Conservation (phyloP, 2,329 filamentous ascomycete species). For the Hypoxylon sp. region DNA sequence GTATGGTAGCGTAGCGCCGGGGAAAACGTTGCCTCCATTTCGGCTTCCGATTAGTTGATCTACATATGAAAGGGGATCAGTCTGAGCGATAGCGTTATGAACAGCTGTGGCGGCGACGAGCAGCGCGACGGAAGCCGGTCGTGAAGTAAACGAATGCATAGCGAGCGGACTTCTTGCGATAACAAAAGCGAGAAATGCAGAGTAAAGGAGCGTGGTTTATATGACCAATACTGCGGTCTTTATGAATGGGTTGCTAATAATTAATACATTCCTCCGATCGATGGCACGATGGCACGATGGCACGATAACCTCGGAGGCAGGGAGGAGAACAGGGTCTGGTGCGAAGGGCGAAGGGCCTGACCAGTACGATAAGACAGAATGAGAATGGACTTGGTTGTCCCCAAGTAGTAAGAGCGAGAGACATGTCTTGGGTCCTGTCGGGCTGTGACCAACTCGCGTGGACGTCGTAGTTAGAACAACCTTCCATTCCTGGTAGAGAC, state of each 20-base stretch:
- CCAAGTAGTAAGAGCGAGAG: slow-evolving; percentile 34
- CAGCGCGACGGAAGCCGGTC: slow-evolving; percentile 34
- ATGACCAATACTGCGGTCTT: slow-evolving; percentile 23
- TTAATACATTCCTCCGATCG: slow-evolving; percentile 34
- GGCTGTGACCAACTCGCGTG: slow-evolving; percentile 38
- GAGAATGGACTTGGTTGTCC: slow-evolving; percentile 27
- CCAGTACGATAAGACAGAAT: slow-evolving; percentile 40
- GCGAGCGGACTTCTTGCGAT: slow-evolving; percentile 26
- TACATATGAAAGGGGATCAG: slow-evolving; percentile 58
- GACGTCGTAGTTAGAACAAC: slow-evolving; percentile 35
- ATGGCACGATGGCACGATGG: slow-evolving; percentile 2
- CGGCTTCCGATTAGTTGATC: slow-evolving; percentile 66
- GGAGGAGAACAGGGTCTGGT: slow-evolving; percentile 11
- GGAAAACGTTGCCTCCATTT: slow-evolving; percentile 61
- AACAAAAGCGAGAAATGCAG: slow-evolving; percentile 15
- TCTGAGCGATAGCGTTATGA: slow-evolving; percentile 35
- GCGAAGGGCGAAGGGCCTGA: slow-evolving; percentile 23
- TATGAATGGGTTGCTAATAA: slow-evolving; percentile 21
- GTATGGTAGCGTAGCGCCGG: slow-evolving; percentile 55
- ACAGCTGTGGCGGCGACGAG: slow-evolving; percentile 33
- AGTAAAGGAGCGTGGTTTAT: slow-evolving; percentile 29
- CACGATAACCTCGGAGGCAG: not conserved
- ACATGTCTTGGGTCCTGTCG: slow-evolving; percentile 40
- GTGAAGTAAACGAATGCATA: slow-evolving; percentile 40
- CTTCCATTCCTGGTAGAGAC: slow-evolving; percentile 47